Evolutionary conservation across 805 yeast genomes (phyloP), one percentile per base, ranked within the genome.

Genomic region (Candida khao-thaluensis): DNA sequence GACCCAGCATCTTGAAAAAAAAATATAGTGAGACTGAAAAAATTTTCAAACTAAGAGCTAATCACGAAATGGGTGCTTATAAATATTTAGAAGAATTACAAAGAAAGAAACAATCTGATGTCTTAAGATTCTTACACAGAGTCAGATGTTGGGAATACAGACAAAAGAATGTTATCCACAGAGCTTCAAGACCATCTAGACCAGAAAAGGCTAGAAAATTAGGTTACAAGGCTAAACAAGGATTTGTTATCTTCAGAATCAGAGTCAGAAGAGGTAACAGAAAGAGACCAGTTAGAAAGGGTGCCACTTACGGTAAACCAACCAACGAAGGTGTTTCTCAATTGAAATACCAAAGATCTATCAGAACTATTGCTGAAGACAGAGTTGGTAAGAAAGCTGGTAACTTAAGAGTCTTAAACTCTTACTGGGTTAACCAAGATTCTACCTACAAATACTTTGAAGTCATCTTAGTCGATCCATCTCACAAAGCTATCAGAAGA

Each of bases 111-210:
- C 99, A 93, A 82, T 89, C 97, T 69, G 99, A 93, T 77, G 97
- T 93, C 66, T 79, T 86, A 79, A 87, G 99, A 79, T 93, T 93
- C 88, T 80, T 93, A 69, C 86, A 85, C 78, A 85, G 99, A 76
- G 96, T 93, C 82, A 88, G 99, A 87, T 93, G 96, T 80, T 93
- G 99, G 99, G 99, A 93, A 79, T 93, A 89, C 95, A 90, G 99
- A 81, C 99, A 93, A 81, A 83, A 84, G 81, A 83, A 79, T 67
- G 98, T 90, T 59, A 85, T 93, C 76, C 98, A 93, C 96, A 85
- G 99, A 76, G 97, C 97, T 60, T 62, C 95, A 45, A 88, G 91
- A 75, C 99, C 99, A 65, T 85, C 97, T 60, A 90, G 98, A 78
- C 99, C 99, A 75, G 99, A 93, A 78, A 93, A 93, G 93, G 99